These are phyloP conservation scores for Pichia sp. DNA, from an alignment of 1,139 yeast genomes.

Conservation along the genomic window DNA sequence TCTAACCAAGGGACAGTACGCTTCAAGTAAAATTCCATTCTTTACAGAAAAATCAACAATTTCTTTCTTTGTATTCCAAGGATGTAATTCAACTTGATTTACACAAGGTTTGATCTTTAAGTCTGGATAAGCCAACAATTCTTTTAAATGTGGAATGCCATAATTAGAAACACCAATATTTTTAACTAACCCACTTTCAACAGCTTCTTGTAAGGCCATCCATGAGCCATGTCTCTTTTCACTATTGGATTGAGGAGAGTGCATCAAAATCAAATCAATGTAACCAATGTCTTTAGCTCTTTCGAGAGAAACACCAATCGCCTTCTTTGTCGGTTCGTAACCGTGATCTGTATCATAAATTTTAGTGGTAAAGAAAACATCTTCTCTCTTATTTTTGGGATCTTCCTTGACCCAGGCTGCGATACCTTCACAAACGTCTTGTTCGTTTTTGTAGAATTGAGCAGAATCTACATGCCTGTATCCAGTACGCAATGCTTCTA, in stretches of 20 bases:
- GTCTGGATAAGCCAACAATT: conserved; percentile 33
- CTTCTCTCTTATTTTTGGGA: conserved; percentile 33
- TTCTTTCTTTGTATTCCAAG: conserved; percentile 40
- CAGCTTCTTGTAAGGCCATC: conserved; percentile 40
- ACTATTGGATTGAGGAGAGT: conserved; percentile 34
- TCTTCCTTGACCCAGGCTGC: conserved; percentile 39
- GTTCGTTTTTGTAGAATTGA: conserved; percentile 51
- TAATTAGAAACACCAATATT: conserved; percentile 41
- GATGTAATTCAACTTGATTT: conserved; percentile 48
- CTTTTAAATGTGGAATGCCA: conserved; percentile 36
- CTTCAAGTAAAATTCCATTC: conserved; percentile 40
- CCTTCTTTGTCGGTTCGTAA: conserved; percentile 35
- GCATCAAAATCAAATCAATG: conserved; percentile 39
- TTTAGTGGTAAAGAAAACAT: conserved; percentile 33
- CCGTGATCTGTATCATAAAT: conserved; percentile 35
- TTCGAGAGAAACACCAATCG: conserved; percentile 33
- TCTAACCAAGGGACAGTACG: conserved; percentile 52
- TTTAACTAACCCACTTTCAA: conserved; percentile 30
- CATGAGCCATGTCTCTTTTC: conserved; percentile 38
- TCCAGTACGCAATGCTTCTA: conserved; percentile 52
- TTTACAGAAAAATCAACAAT: conserved; percentile 32
- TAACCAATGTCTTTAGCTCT: conserved; percentile 38
- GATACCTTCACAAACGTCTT: conserved; percentile 46
- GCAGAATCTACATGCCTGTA: conserved; percentile 70
- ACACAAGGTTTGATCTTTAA: conserved; percentile 39